Evolutionary conservation across 441 rosid genomes (phyloP).

Genomic region (Cnidoscolus chayamansa): DNA sequence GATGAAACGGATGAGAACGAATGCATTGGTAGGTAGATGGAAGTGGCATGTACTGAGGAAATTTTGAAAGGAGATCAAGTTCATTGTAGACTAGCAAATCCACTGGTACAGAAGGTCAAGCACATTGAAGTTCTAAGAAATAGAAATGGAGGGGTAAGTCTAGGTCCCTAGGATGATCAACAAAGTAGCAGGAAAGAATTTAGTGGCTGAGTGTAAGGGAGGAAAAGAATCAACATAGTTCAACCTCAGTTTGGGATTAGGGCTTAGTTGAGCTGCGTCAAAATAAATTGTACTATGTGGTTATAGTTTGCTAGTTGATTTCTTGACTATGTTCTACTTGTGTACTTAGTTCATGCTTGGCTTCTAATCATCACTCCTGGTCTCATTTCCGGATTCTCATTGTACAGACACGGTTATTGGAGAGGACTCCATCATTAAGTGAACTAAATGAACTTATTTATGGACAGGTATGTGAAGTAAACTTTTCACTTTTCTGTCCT

Average conservation of each 20-base stretch:
- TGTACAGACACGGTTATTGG: slow-evolving; percentile 68
- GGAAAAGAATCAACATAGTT: background rate
- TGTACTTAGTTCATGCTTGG: background rate
- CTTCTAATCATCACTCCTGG: background rate
- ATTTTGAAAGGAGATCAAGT: background rate
- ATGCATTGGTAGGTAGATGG: too few species aligned
- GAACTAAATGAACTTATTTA: slow-evolving; percentile 92
- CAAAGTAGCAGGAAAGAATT: too few species aligned
- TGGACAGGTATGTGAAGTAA: slow-evolving; percentile 68
- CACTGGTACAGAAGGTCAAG: background rate
- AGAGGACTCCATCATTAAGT: slow-evolving; percentile 92
- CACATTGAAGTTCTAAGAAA: background rate
- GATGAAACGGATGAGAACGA: too few species aligned
- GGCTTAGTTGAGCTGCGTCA: background rate
- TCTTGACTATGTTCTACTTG: background rate
- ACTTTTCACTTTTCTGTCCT: background rate
- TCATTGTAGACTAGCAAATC: background rate
- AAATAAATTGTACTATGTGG: background rate
- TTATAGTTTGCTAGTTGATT: slow-evolving; percentile 1
- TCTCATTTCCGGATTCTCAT: slow-evolving; percentile 13
- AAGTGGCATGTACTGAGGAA: too few species aligned
- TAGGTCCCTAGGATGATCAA: too few species aligned
- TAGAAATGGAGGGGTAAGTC: background rate
- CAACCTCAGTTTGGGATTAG: background rate
- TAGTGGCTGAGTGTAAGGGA: background rate